Evolutionary conservation across 257 asterid species (phyloP).

Genomic region (Plectranthus barbatus): DNA sequence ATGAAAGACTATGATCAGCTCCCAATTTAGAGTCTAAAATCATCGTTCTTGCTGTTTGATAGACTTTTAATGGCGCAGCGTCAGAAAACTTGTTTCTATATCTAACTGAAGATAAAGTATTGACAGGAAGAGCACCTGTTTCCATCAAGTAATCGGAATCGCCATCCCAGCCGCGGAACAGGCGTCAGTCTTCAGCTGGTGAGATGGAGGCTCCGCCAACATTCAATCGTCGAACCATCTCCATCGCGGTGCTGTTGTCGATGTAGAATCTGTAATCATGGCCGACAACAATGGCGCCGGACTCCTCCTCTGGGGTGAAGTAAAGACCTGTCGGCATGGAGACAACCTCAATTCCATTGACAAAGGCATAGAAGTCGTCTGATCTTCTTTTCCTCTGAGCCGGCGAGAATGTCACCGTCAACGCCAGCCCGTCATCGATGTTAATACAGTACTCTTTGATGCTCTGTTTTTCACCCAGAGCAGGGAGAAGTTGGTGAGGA

Average conservation of each 20-base stretch:
- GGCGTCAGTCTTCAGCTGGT: constrained; percentile 42
- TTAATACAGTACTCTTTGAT: constrained; percentile 36
- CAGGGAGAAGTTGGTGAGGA: constrained; percentile 33
- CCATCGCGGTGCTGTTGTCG: constrained; percentile 56
- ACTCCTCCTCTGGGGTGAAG: constrained; percentile 34
- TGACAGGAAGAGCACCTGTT: constrained; percentile 23
- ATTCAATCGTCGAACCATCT: constrained; percentile 49
- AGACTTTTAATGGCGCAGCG: constrained; percentile 33
- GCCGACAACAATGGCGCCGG: constrained; percentile 34
- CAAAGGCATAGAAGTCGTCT: constrained; percentile 29
- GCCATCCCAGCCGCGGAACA: constrained; percentile 51
- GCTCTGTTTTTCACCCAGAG: constrained; percentile 14
- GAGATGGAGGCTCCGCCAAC: constrained; percentile 45
- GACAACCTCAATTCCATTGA: constrained; percentile 40
- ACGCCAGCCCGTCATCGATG: constrained; percentile 7
- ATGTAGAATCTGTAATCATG: constrained; percentile 40
- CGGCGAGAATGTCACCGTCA: constrained; percentile 30
- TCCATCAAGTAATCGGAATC: constrained; percentile 35
- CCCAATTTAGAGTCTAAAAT: constrained; percentile 7
- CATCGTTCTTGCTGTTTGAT: constrained; percentile 39
- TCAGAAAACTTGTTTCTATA: constrained; percentile 10
- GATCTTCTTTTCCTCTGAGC: constrained; percentile 14
- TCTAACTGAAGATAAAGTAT: constrained; percentile 17
- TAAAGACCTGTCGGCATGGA: constrained; percentile 47
- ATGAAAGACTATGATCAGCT: constrained; percentile 24